Evolutionary conservation across 495 filamentous ascomycete genomes (phyloP).

Genomic region (Penicillium atrosanguineum): DNA sequence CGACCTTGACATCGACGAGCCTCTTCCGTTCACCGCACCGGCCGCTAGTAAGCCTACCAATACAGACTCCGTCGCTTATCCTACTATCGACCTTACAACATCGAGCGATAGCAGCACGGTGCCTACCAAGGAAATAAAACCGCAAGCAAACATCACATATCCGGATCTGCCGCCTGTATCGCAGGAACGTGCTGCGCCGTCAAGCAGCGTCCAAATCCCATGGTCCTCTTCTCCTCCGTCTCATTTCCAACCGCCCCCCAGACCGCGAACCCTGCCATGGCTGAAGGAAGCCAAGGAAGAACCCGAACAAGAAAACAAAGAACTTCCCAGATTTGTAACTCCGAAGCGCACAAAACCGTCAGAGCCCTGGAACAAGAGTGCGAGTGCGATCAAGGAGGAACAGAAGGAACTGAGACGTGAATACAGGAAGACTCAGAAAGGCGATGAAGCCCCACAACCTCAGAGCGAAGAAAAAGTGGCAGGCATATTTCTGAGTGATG

Average conservation of each 20-base stretch:
- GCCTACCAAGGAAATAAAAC: constrained; percentile 4
- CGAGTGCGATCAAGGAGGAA: constrained; percentile 76
- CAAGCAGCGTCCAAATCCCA: constrained; percentile 55
- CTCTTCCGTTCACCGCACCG: constrained; percentile 29
- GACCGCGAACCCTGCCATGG: constrained; percentile 59
- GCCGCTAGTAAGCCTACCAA: constrained; percentile 16
- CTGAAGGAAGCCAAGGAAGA: constrained; percentile 33
- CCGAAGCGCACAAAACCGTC: constrained; percentile 43
- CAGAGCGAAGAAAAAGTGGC: constrained; percentile 40
- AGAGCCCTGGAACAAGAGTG: constrained; percentile 77
- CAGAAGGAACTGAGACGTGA: constrained; percentile 69
- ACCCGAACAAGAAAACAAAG: constrained; percentile 25
- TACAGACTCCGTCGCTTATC: constrained; percentile 22
- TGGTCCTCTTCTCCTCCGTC: constrained; percentile 65
- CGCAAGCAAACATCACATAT: constrained; percentile 35
- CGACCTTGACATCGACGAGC: constrained; percentile 46
- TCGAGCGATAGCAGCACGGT: constrained; percentile 5
- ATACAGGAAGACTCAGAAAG: constrained; percentile 51
- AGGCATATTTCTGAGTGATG: constrained; percentile 72
- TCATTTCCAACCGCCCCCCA: constrained; percentile 43
- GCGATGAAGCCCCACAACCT: constrained; percentile 18
- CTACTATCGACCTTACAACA: constrained; percentile 18
- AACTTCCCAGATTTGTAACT: constrained; percentile 13
- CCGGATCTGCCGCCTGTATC: constrained; percentile 38
- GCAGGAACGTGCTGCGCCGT: constrained; percentile 30